Percentiles rank a stretch among this genome's conserved stretches.
phyloP scores from a whole-genome alignment of 106 monocot species.

The Dendrobium catenatum region DNA sequence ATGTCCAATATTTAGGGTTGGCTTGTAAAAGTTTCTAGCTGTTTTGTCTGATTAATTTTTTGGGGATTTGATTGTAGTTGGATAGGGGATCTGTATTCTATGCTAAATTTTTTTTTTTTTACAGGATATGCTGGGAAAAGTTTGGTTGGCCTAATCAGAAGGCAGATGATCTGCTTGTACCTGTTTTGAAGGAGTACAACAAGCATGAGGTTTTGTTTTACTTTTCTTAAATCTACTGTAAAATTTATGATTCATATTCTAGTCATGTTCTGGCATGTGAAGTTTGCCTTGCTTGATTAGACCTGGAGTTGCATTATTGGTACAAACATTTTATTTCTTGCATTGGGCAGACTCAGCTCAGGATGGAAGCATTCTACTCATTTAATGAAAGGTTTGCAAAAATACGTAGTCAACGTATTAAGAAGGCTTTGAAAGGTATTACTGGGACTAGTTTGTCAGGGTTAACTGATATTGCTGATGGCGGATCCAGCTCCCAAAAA shows the following conservation, averaged over 20 bases:
- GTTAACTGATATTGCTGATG: slow-evolving; percentile 30
- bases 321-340: neutral
- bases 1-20: neutral
- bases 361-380: slow-evolving; percentile 88
- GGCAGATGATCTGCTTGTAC: slow-evolving; percentile 81
- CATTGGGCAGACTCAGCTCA: slow-evolving; percentile 70
- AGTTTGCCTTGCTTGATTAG: neutral
- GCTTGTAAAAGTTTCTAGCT: neutral
- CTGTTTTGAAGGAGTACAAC: slow-evolving; percentile 88
- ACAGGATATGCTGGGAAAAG: slow-evolving; percentile 87
- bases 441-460: slow-evolving; percentile 45
- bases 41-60: neutral
- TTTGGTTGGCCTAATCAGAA: slow-evolving; percentile 95
- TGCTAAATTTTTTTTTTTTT: neutral
- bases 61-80: neutral
- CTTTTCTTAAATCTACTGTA: neutral
- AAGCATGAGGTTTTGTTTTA: slow-evolving; percentile 68
- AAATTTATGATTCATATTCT: neutral
- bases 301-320: neutral
- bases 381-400: slow-evolving; percentile 99
- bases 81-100: too few relatives aligned
- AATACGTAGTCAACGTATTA: slow-evolving; percentile 89
- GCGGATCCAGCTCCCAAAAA: slow-evolving; percentile 8
- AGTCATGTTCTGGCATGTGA: neutral
- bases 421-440: slow-evolving; percentile 92